A percentile compares a stretch with the other conserved stretches of the same genome.
phyloP scores from a whole-genome alignment of 2,329 filamentous ascomycete species.

The Daldinia sp. region DNA sequence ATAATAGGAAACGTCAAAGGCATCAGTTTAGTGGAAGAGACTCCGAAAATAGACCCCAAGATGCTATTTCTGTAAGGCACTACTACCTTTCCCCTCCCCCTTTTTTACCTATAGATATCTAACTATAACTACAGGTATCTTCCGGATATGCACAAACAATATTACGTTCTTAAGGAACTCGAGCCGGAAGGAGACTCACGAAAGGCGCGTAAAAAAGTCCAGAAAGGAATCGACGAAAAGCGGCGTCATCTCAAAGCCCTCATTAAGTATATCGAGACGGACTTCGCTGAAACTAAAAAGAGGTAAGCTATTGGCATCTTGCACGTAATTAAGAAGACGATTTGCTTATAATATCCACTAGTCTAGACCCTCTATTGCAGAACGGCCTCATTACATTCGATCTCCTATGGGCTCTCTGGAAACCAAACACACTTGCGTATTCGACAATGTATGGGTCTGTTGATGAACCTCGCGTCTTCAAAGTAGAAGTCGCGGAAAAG shows the following conservation, averaged over 20 bases:
- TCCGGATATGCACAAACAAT: conserved; percentile 75
- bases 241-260: conserved; percentile 74
- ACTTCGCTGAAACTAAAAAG: conserved; percentile 81
- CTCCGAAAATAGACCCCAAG: conserved; percentile 76
- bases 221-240: conserved; percentile 66
- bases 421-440: conserved; percentile 83
- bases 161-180: conserved; percentile 67
- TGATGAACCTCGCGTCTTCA: conserved; percentile 83
- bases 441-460: conserved; percentile 77
- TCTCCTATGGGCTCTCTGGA: conserved; percentile 87
- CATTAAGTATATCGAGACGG: conserved; percentile 79
- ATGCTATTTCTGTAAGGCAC: conserved; percentile 68
- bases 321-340: not conserved
- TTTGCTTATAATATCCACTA: conserved; percentile 45
- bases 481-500: conserved; percentile 78
- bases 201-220: conserved; percentile 67
- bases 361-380: conserved; percentile 80
- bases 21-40: conserved; percentile 81
- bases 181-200: conserved; percentile 58
- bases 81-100: not conserved
- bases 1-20: conserved; percentile 81
- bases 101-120: conserved; percentile 4
- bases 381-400: conserved; percentile 89
- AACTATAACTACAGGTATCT: conserved; percentile 67
- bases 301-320: conserved; percentile 44